Percentiles rank a stretch among this genome's conserved stretches.
These are phyloP conservation scores for Trichoderma sp. DNA, from an alignment of 2,329 filamentous ascomycete species.

Conservation along the genomic window DNA sequence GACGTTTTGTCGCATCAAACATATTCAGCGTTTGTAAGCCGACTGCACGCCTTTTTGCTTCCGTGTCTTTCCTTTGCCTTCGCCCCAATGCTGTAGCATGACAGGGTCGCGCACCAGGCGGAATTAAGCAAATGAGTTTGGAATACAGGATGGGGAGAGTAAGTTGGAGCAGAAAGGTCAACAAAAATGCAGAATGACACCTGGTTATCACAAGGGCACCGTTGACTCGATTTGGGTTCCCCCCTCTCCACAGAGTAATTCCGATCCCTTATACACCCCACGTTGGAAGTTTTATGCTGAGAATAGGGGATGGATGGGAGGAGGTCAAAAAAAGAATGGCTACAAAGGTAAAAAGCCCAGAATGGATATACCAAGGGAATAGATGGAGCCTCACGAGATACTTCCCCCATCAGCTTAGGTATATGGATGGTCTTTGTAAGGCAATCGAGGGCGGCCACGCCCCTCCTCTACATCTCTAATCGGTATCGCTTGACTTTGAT, in stretches of 20 bases:
- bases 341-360: neutral
- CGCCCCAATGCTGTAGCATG: neutral
- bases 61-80: constrained; percentile 3
- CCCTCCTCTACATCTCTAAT: neutral
- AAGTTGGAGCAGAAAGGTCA: neutral
- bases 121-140: constrained; percentile 6
- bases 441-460: neutral
- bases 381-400: neutral
- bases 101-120: constrained; percentile 9
- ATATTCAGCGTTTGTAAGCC: constrained; percentile 8
- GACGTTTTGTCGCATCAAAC: neutral
- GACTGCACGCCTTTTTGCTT: neutral
- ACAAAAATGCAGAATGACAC: neutral
- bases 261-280: neutral
- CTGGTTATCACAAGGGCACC: neutral
- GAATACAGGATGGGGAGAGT: neutral
- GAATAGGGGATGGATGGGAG: neutral
- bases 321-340: neutral
- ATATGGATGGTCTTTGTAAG: neutral
- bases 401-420: neutral
- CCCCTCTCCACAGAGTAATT: neutral
- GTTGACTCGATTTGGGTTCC: neutral
- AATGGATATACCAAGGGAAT: neutral
- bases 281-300: neutral
- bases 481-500: neutral